phyloP scores from a whole-genome alignment of 148 eudicot genomes.

The Silene uniflora region DNA sequence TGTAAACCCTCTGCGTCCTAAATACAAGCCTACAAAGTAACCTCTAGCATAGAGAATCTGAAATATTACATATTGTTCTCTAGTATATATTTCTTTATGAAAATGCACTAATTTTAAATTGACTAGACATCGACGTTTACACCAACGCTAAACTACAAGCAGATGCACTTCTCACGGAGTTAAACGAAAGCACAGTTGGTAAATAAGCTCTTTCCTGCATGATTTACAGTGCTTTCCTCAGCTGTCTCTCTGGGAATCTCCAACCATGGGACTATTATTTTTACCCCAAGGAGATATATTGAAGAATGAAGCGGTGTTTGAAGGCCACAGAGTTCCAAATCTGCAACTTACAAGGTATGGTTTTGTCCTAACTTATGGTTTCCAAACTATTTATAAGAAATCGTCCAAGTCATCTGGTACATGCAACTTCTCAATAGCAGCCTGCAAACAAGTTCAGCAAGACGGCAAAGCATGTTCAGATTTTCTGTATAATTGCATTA shows the following conservation, averaged over 20 bases:
- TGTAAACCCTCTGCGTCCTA: not conserved
- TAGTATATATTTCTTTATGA: not conserved
- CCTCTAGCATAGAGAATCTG: not conserved
- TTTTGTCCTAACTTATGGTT: not conserved
- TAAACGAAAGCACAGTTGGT: not conserved
- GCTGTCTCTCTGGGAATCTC: conserved; percentile 9
- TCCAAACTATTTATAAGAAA: conserved; percentile 24
- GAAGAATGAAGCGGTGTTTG: not conserved
- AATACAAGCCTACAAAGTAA: not conserved
- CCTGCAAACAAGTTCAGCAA: conserved; percentile 40
- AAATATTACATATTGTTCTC: conserved; percentile 9
- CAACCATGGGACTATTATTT: conserved; percentile 11
- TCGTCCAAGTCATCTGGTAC: conserved; percentile 90
- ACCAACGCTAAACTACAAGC: conserved; percentile 13
- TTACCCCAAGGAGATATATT: not conserved
- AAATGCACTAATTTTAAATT: not conserved
- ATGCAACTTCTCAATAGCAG: conserved; percentile 92
- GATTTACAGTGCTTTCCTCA: conserved; percentile 15
- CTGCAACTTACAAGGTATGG: conserved; percentile 4
- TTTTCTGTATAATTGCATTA: not conserved
- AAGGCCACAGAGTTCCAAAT: conserved; percentile 7
- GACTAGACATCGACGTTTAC: conserved; percentile 6
- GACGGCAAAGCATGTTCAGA: not conserved
- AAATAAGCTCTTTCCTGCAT: not conserved
- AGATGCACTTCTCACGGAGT: conserved; percentile 11